phyloP scores from a whole-genome alignment of 768 basidiomycete species.

The Psilocybe cyanescens region DNA sequence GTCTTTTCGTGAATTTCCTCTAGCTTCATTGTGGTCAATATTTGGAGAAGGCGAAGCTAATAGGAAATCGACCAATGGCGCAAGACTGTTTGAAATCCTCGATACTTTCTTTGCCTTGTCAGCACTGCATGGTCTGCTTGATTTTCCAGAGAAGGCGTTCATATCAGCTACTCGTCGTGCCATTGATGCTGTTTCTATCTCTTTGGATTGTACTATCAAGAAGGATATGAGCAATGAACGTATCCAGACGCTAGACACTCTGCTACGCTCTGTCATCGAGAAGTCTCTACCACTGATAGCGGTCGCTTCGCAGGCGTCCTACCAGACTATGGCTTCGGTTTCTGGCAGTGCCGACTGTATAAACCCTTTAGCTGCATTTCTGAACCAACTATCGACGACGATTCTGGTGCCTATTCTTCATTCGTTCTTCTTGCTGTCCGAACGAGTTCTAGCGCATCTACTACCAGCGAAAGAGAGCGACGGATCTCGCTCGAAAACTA shows the following conservation, averaged over 20 bases:
- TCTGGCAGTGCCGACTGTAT: background rate
- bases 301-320: background rate
- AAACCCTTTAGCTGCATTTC: background rate
- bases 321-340: background rate
- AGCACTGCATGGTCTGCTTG: slow-evolving; percentile 22
- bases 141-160: slow-evolving; percentile 27
- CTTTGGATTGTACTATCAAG: slow-evolving; percentile 13
- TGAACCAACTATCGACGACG: slow-evolving; percentile 3
- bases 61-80: background rate
- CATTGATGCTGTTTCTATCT: slow-evolving; percentile 29
- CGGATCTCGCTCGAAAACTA: slow-evolving; percentile 4
- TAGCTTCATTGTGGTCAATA: background rate
- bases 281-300: slow-evolving; percentile 7
- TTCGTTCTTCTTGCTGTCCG: slow-evolving; percentile 32
- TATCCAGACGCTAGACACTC: slow-evolving; percentile 20
- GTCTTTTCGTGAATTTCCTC: background rate
- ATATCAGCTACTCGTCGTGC: slow-evolving; percentile 32
- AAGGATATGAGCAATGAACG: slow-evolving; percentile 18
- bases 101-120: slow-evolving; percentile 33
- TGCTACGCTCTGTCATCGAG: slow-evolving; percentile 6
- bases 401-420: slow-evolving; percentile 24
- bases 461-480: background rate
- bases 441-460: slow-evolving; percentile 15
- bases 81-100: slow-evolving; percentile 26
- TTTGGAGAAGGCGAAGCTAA: background rate